Evolutionary conservation across 768 basidiomycete species (phyloP).

Genomic region (Xerocomus spinulosus): DNA sequence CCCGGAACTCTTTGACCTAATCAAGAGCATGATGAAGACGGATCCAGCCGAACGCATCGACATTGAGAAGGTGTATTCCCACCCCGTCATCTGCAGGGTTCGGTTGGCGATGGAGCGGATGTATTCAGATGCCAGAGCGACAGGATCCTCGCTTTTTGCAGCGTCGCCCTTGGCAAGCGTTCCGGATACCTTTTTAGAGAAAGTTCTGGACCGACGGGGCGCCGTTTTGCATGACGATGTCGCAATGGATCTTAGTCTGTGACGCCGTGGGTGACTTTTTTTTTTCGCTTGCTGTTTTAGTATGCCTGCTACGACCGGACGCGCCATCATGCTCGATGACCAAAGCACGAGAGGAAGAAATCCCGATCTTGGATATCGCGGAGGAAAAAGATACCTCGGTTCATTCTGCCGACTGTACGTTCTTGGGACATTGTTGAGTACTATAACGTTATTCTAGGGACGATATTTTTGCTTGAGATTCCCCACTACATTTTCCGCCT

Average conservation of each 20-base stretch:
- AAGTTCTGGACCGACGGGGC: conserved; percentile 43
- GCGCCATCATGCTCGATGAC: conserved; percentile 2
- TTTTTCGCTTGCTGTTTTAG: neutral
- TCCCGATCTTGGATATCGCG: conserved; percentile 19
- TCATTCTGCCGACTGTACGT: conserved; percentile 25
- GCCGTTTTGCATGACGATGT: conserved; percentile 16
- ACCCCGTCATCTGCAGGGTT: conserved; percentile 62
- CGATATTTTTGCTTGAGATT: conserved; percentile 27
- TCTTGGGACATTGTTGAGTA: conserved; percentile 34
- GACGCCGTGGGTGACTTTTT: conserved; percentile 12
- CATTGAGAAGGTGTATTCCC: conserved; percentile 51
- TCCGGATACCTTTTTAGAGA: conserved; percentile 57
- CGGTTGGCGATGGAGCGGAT: conserved; percentile 58
- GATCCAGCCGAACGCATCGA: conserved; percentile 58
- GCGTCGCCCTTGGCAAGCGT: conserved; percentile 65
- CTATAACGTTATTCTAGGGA: conserved; percentile 35
- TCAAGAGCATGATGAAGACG: conserved; percentile 74
- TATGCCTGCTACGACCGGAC: conserved; percentile 6
- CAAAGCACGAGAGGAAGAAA: conserved; percentile 2
- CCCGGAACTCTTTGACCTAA: conserved; percentile 59
- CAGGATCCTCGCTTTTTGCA: conserved; percentile 40
- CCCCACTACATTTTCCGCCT: conserved; percentile 2
- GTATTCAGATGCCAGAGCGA: conserved; percentile 35
- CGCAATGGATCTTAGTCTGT: conserved; percentile 40
- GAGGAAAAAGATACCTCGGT: conserved; percentile 11